These are phyloP conservation scores for Hemileccinum rubropunctum DNA, from an alignment of 768 basidiomycete genomes.

Conservation along the genomic window DNA sequence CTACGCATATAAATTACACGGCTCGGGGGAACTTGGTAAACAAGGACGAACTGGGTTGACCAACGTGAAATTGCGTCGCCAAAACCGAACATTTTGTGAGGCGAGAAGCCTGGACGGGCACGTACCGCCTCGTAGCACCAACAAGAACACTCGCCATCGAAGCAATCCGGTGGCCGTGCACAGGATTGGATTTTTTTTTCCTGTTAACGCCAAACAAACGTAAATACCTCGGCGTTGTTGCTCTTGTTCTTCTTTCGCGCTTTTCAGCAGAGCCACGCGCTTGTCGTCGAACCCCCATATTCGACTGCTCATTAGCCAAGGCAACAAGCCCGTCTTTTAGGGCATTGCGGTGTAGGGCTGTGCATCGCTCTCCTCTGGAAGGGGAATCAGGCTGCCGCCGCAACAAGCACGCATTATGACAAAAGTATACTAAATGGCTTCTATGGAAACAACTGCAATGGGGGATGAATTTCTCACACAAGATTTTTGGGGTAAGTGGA, in stretches of 20 bases:
- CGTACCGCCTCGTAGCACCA: constrained; percentile 10
- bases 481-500: too few species aligned
- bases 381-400: too few species aligned
- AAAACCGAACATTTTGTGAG: constrained; percentile 5
- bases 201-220: constrained; percentile 3
- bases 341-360: too few species aligned
- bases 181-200: not conserved
- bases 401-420: too few species aligned
- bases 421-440: too few species aligned
- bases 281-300: not conserved
- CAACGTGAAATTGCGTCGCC: constrained; percentile 18
- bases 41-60: constrained; percentile 21
- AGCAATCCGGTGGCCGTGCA: not conserved
- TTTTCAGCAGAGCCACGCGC: not conserved
- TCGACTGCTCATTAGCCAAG: too few species aligned
- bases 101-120: not conserved
- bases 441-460: too few species aligned
- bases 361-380: too few species aligned
- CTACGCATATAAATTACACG: constrained; percentile 13
- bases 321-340: too few species aligned
- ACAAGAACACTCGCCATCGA: constrained; percentile 18
- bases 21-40: not conserved
- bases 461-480: too few species aligned
- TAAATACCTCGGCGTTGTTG: constrained; percentile 5
- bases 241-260: not conserved